Conservation (phyloP, 108 stramenopile genomes). For the Cyclotella distinguenda region DNA sequence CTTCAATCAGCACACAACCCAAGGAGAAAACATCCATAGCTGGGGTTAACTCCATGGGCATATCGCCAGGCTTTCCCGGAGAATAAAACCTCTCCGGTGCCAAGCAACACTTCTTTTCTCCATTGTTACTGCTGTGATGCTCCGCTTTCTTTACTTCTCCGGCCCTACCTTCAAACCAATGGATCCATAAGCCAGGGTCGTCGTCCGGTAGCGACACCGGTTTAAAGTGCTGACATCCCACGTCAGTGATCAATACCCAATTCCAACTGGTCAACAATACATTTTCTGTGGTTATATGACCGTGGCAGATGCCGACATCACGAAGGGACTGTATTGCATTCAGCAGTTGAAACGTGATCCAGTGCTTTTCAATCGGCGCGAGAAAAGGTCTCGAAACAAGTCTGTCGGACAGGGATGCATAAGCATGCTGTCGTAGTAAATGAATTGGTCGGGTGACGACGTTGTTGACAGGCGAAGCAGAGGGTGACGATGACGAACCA, state of each 20-base stretch:
- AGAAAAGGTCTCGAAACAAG: constrained; percentile 94
- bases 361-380: constrained; percentile 85
- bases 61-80: constrained; percentile 19
- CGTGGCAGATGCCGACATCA: constrained; percentile 78
- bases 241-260: constrained; percentile 90
- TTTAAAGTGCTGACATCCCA: constrained; percentile 87
- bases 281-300: constrained; percentile 95
- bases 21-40: constrained; percentile 98
- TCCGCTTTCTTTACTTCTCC: constrained; percentile 13
- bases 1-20: constrained; percentile 94
- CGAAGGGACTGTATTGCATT: constrained; percentile 84
- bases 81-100: constrained; percentile 92
- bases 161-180: constrained; percentile 83
- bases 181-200: constrained; percentile 91
- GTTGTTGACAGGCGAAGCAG: constrained; percentile 1
- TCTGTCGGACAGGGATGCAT: constrained; percentile 89
- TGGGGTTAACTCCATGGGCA: constrained; percentile 55
- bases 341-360: constrained; percentile 92
- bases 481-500: constrained; percentile 15
- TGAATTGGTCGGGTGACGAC: constrained; percentile 46
- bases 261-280: constrained; percentile 89
- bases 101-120: constrained; percentile 91
- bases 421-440: constrained; percentile 87
- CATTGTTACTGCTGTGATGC: constrained; percentile 17
- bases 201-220: constrained; percentile 88